phyloP scores from a whole-genome alignment of 139 green algal species.

The Gonium pectorale region DNA sequence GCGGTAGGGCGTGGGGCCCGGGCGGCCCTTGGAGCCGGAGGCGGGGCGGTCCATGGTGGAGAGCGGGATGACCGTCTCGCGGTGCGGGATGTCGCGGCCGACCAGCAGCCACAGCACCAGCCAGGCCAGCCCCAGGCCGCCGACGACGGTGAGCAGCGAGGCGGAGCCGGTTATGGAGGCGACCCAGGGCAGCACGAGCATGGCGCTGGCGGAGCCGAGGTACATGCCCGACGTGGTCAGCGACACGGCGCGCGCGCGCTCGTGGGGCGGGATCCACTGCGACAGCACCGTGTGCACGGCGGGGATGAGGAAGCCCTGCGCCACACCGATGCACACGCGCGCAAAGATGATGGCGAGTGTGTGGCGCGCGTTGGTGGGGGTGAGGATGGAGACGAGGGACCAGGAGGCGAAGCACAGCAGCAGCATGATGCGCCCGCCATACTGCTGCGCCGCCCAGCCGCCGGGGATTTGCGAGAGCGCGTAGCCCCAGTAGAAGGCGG shows the following conservation, averaged over 20 bases:
- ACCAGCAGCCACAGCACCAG: slow-evolving; percentile 79
- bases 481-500: slow-evolving; percentile 98
- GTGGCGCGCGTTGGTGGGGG: slow-evolving; percentile 67
- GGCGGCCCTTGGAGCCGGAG: slow-evolving; percentile 57
- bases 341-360: slow-evolving; percentile 48
- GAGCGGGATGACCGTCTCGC: slow-evolving; percentile 67
- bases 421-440: slow-evolving; percentile 87
- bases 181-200: slow-evolving; percentile 88
- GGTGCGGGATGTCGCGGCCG: slow-evolving; percentile 67
- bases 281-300: slow-evolving; percentile 95
- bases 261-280: slow-evolving; percentile 91
- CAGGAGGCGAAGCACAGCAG: slow-evolving; percentile 87
- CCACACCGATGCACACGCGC: slow-evolving; percentile 84
- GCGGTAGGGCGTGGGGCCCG: slow-evolving; percentile 74
- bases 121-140: slow-evolving; percentile 82
- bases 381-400: slow-evolving; percentile 84
- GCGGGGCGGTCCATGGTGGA: slow-evolving; percentile 12
- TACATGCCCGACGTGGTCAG: slow-evolving; percentile 99
- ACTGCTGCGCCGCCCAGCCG: slow-evolving; percentile 92
- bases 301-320: slow-evolving; percentile 96
- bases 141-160: slow-evolving; percentile 79
- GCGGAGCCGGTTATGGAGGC: slow-evolving; percentile 66
- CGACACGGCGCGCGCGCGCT: slow-evolving; percentile 88
- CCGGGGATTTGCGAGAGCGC: slow-evolving; percentile 94
- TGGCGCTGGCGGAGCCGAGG: slow-evolving; percentile 91